Percentiles rank a stretch among this genome's conserved stretches.
Evolutionary conservation across 1,284 basidiomycete species (phyloP).

Genomic region (Pseudozyma tsukubaensis): DNA sequence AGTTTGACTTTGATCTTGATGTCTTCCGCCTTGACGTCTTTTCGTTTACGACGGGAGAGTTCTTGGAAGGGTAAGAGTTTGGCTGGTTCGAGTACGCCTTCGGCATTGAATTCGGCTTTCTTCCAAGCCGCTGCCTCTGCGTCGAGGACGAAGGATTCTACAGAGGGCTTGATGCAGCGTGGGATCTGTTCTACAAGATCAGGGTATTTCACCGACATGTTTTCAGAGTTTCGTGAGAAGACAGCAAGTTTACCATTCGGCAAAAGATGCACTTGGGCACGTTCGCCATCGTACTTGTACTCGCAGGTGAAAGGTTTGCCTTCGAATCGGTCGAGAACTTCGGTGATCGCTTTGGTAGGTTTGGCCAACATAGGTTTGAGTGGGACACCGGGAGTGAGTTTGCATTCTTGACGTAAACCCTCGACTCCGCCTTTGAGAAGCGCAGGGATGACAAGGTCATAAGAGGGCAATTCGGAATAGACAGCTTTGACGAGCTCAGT

Average conservation of each 20-base stretch:
- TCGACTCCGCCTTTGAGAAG: constrained; percentile 83
- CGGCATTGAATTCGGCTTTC: constrained; percentile 71
- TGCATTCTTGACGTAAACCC: constrained; percentile 80
- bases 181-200: constrained; percentile 94
- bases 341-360: constrained; percentile 98
- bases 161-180: constrained; percentile 74
- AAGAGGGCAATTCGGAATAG: constrained; percentile 93
- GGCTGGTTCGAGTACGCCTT: constrained; percentile 63
- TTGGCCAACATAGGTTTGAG: constrained; percentile 99
- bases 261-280: constrained; percentile 76
- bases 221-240: constrained; percentile 97
- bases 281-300: constrained; percentile 99
- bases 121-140: constrained; percentile 97
- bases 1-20: constrained; percentile 95
- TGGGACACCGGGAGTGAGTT: constrained; percentile 90
- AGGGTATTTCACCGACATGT: constrained; percentile 99
- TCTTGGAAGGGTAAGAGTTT: constrained; percentile 96
- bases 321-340: constrained; percentile 97
- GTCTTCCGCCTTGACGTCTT: constrained; percentile 95
- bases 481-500: constrained; percentile 85
- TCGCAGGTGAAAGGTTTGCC: constrained; percentile 96
- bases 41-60: constrained; percentile 91
- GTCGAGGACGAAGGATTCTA: constrained; percentile 91
- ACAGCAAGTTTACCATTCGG: constrained; percentile 74
- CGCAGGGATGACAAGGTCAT: constrained; percentile 93